Evolutionary conservation across 371 early-diverging fungal genomes (phyloP).

Genomic region (Mucor racemosus): DNA sequence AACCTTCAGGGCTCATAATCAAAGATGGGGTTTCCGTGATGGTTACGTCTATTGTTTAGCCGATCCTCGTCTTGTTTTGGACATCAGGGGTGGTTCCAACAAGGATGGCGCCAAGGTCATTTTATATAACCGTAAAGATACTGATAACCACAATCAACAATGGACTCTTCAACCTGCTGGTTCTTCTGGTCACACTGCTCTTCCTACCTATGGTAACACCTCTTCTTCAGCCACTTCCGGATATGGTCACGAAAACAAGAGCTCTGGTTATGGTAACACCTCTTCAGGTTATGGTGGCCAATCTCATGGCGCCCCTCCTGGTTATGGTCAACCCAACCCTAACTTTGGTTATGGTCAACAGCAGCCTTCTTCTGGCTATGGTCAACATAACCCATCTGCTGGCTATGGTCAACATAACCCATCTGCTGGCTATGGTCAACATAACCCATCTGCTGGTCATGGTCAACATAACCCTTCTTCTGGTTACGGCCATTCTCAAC

Average conservation of each 20-base stretch:
- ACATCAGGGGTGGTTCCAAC: constrained; percentile 31
- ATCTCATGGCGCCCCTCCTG: not conserved
- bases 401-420: not conserved
- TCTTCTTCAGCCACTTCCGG: not conserved
- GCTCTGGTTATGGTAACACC: not conserved
- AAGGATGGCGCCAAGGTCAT: constrained; percentile 24
- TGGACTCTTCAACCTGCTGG: constrained; percentile 43
- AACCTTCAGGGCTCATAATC: constrained; percentile 44
- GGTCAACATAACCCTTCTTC: not conserved
- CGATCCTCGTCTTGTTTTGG: constrained; percentile 50
- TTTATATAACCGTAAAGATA: constrained; percentile 26
- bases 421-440: not conserved
- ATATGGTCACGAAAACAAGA: not conserved
- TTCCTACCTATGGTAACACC: not conserved
- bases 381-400: not conserved
- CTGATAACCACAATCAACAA: constrained; percentile 40
- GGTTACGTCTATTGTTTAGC: constrained; percentile 46
- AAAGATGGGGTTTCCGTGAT: constrained; percentile 50
- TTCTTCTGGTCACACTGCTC: not conserved
- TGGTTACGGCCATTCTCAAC: not conserved
- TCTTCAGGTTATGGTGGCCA: not conserved
- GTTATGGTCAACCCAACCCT: not conserved
- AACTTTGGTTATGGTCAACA: not conserved
- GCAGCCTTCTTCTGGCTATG: not conserved
- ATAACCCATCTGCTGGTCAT: not conserved